Evolutionary conservation across 2,329 filamentous ascomycete genomes (phyloP).

Genomic region (Colletotrichum sp.): DNA sequence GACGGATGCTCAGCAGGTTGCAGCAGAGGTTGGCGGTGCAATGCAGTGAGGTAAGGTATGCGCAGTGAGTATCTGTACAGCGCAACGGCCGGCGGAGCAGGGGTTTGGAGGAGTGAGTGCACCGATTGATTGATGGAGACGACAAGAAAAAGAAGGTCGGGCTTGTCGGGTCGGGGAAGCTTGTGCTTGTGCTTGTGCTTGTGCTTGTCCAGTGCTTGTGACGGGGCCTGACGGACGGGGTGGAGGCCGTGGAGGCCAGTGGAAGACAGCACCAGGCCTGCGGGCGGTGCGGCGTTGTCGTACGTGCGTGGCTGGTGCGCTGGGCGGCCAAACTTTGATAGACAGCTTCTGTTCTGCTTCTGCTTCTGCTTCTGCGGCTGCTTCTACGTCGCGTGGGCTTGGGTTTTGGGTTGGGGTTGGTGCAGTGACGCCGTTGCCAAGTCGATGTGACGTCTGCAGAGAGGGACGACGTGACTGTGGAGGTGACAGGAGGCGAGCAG

Average conservation of each 20-base stretch:
- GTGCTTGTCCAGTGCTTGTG: not conserved
- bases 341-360: not conserved
- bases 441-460: conserved; percentile 14
- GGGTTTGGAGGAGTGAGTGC: not conserved
- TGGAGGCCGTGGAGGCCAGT: not conserved
- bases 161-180: conserved; percentile 13
- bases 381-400: not conserved
- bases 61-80: not conserved
- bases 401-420: not conserved
- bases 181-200: not conserved
- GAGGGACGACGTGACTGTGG: not conserved
- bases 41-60: not conserved
- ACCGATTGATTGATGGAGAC: not conserved
- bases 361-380: not conserved
- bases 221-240: not conserved
- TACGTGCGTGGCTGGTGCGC: not conserved
- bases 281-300: not conserved
- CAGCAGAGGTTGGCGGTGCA: not conserved
- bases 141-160: not conserved
- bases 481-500: not conserved
- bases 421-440: conserved; percentile 4
- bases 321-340: not conserved
- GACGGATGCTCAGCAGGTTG: not conserved
- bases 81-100: not conserved
- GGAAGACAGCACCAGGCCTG: too few species aligned